A percentile compares a stretch with the other conserved stretches of the same genome.
These are phyloP conservation scores for Globisporangium mamillatum DNA, from an alignment of 352 stramenopile genomes.

Conservation along the genomic window DNA sequence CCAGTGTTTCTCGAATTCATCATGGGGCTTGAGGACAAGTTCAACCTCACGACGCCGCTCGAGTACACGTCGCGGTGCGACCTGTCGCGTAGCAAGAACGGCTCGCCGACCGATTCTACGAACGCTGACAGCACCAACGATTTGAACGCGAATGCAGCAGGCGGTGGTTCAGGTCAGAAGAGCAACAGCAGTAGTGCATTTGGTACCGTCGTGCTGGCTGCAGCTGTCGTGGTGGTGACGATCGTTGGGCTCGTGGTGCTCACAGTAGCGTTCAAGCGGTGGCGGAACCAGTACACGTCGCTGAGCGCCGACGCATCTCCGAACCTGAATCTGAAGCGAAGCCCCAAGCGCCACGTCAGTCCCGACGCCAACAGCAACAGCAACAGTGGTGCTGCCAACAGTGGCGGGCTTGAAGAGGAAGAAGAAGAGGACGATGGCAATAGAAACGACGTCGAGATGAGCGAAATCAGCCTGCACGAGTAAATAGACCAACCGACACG, in stretches of 20 bases:
- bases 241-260: conserved; percentile 33
- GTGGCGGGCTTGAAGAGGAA: conserved; percentile 16
- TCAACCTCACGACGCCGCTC: conserved; percentile 33
- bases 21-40: conserved; percentile 42
- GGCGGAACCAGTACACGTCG: conserved; percentile 57
- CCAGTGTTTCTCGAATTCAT: conserved; percentile 58
- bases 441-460: conserved; percentile 33
- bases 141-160: not conserved
- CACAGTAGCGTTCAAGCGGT: conserved; percentile 38
- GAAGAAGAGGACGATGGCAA: conserved; percentile 8
- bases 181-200: conserved; percentile 28
- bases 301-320: conserved; percentile 24
- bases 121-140: not conserved
- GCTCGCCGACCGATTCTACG: not conserved
- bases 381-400: not conserved
- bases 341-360: conserved; percentile 14
- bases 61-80: conserved; percentile 12
- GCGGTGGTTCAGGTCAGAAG: not conserved
- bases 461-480: conserved; percentile 54
- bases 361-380: conserved; percentile 20
- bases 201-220: conserved; percentile 31
- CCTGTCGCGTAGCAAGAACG: not conserved
- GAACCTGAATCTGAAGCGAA: conserved; percentile 7
- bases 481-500: not conserved
- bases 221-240: conserved; percentile 30